phyloP scores from a whole-genome alignment of 2,329 filamentous ascomycete species.

The Nannizziopsis arthrosporioides region DNA sequence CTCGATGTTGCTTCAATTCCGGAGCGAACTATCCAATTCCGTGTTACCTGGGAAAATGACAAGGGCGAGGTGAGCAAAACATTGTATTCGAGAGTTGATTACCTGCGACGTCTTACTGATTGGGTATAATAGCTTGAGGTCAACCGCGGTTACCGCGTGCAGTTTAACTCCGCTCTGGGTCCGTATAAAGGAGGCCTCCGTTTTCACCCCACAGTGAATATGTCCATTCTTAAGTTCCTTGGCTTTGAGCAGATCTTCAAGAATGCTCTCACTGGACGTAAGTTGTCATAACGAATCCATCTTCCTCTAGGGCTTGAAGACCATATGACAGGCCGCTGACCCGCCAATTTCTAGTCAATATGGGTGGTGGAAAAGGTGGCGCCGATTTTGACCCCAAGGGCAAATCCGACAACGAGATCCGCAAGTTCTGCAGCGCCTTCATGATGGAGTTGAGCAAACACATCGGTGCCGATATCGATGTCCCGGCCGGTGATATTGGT shows the following conservation, averaged over 20 bases:
- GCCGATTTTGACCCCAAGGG: slow-evolving; percentile 98
- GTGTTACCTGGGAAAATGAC: slow-evolving; percentile 94
- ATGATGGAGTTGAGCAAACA: slow-evolving; percentile 93
- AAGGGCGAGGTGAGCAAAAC: slow-evolving; percentile 44
- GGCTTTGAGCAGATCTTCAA: slow-evolving; percentile 99
- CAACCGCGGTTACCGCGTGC: slow-evolving; percentile 90
- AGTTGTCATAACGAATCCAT: slow-evolving; percentile 32
- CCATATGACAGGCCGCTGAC: neutral
- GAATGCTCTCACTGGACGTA: slow-evolving; percentile 91
- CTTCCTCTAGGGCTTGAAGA: neutral
- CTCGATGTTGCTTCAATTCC: slow-evolving; percentile 80
- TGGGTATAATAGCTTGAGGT: slow-evolving; percentile 54
- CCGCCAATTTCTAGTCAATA: slow-evolving; percentile 52
- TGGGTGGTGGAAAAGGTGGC: slow-evolving; percentile 96
- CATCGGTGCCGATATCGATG: slow-evolving; percentile 91
- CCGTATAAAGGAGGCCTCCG: slow-evolving; percentile 97
- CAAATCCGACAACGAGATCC: slow-evolving; percentile 94
- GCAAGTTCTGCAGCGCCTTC: slow-evolving; percentile 90
- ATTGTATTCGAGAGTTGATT: slow-evolving; percentile 7
- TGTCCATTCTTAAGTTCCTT: slow-evolving; percentile 79
- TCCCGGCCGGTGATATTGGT: slow-evolving; percentile 94
- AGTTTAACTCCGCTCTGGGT: slow-evolving; percentile 95
- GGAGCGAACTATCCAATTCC: slow-evolving; percentile 94
- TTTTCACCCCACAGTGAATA: slow-evolving; percentile 69
- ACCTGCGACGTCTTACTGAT: slow-evolving; percentile 9